phyloP scores from a whole-genome alignment of 2,329 filamentous ascomycete genomes.

The Aureobasidium leucospermi region DNA sequence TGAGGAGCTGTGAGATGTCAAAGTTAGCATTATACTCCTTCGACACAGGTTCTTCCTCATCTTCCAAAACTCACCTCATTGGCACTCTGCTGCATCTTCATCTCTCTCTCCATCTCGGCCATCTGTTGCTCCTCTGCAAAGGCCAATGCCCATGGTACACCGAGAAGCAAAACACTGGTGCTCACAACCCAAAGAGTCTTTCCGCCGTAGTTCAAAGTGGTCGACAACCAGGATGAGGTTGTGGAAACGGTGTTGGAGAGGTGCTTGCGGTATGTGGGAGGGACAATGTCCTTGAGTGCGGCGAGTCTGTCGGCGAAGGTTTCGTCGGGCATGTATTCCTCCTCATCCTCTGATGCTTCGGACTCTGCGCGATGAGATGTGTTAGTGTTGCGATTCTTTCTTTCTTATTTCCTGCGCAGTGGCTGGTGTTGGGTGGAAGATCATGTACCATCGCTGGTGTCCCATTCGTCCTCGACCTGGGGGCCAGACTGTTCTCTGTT shows the following conservation, averaged over 20 bases:
- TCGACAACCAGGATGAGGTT: conserved; percentile 51
- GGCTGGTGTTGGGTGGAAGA: conserved; percentile 57
- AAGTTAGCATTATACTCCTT: neutral
- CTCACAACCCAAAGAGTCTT: conserved; percentile 87
- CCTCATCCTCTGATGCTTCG: conserved; percentile 58
- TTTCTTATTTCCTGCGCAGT: conserved; percentile 50
- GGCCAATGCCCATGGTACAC: conserved; percentile 87
- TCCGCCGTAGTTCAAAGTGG: conserved; percentile 63
- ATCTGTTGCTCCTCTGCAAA: conserved; percentile 95
- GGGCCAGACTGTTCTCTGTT: conserved; percentile 61
- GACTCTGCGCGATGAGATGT: conserved; percentile 50
- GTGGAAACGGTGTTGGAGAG: conserved; percentile 38
- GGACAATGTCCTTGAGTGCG: conserved; percentile 39
- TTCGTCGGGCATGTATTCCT: conserved; percentile 55
- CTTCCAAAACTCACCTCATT: conserved; percentile 54
- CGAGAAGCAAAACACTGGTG: conserved; percentile 81
- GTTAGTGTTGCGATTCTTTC: neutral
- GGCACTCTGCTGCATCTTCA: conserved; percentile 88
- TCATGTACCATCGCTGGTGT: conserved; percentile 77
- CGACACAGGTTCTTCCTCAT: no score
- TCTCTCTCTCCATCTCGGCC: conserved; percentile 95
- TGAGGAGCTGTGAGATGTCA: neutral
- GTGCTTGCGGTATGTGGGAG: conserved; percentile 37
- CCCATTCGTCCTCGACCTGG: conserved; percentile 71
- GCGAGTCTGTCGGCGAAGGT: conserved; percentile 35